Conservation (phyloP, 2,329 filamentous ascomycete species). For the Penicillium sp. region DNA sequence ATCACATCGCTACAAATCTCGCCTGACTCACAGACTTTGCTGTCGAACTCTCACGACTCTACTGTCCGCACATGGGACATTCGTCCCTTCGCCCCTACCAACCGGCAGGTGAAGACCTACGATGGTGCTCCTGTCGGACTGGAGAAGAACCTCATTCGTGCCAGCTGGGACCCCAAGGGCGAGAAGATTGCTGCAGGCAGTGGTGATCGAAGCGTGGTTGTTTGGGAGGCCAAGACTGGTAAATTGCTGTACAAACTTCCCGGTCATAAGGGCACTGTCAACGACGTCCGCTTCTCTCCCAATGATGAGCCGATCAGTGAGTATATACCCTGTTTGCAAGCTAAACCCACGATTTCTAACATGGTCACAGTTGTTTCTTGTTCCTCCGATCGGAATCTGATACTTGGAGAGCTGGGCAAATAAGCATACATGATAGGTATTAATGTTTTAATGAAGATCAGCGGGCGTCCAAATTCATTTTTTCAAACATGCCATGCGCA, state of each 20-base stretch:
- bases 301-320: slow-evolving; percentile 81
- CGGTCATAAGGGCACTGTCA: slow-evolving; percentile 91
- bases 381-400: slow-evolving; percentile 81
- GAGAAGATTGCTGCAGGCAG: slow-evolving; percentile 86
- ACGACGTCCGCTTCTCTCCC: slow-evolving; percentile 88
- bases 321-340: slow-evolving; percentile 37
- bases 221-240: slow-evolving; percentile 86
- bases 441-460: slow-evolving; percentile 22
- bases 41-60: slow-evolving; percentile 92
- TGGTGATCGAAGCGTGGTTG: slow-evolving; percentile 83
- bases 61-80: slow-evolving; percentile 96
- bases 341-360: slow-evolving; percentile 16
- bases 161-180: slow-evolving; percentile 84
- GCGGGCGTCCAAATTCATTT: slow-evolving; percentile 25
- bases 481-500: slow-evolving; percentile 1
- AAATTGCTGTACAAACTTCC: slow-evolving; percentile 93
- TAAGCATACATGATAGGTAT: slow-evolving; percentile 36
- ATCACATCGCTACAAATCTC: slow-evolving; percentile 88
- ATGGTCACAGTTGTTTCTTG: slow-evolving; percentile 69
- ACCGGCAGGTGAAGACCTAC: slow-evolving; percentile 81
- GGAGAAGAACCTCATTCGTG: slow-evolving; percentile 87
- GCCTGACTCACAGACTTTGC: slow-evolving; percentile 82
- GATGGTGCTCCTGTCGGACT: slow-evolving; percentile 85
- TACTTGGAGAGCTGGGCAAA: slow-evolving; percentile 76
- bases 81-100: slow-evolving; percentile 84